Conservation (phyloP, 306 rosid species). For the Astragalus membranaceus region DNA sequence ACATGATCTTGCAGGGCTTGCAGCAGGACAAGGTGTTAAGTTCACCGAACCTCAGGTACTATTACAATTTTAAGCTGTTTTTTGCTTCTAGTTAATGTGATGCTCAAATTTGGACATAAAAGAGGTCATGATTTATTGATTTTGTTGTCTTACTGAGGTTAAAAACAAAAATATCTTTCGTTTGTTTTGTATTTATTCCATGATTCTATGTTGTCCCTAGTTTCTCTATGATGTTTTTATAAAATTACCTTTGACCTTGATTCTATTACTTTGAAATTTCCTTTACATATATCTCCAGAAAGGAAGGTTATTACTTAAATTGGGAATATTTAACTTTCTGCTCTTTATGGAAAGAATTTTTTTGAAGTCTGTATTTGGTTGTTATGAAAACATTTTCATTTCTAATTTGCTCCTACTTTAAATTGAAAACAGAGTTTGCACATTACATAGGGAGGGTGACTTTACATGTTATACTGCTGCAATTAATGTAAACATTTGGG, state of each 20-base stretch:
- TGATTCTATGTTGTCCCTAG: not conserved
- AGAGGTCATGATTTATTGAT: not conserved
- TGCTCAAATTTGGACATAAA: conserved; percentile 32
- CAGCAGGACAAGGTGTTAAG: conserved; percentile 69
- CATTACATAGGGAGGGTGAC: not conserved
- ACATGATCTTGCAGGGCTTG: conserved; percentile 96
- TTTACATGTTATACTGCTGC: not conserved
- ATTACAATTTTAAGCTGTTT: conserved; percentile 1
- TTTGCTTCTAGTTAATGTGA: conserved; percentile 7
- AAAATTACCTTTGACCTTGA: conserved; percentile 6
- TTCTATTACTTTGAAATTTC: conserved; percentile 27
- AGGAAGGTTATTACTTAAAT: conserved; percentile 5
- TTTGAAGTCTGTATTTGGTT: not conserved
- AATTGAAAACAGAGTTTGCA: conserved; percentile 13
- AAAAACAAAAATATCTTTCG: not conserved
- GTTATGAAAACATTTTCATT: not conserved
- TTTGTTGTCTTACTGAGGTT: conserved; percentile 17
- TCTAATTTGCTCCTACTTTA: conserved; percentile 13
- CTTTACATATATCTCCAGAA: conserved; percentile 9
- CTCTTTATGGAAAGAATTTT: conserved; percentile 4
- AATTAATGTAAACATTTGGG: conserved; percentile 9
- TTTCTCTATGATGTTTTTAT: conserved; percentile 16
- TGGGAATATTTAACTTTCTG: conserved; percentile 7
- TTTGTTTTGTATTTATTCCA: conserved; percentile 20
- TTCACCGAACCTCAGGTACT: conserved; percentile 93